Evolutionary conservation across 352 stramenopile genomes (phyloP).

Genomic region (Thalassiosira sp.): DNA sequence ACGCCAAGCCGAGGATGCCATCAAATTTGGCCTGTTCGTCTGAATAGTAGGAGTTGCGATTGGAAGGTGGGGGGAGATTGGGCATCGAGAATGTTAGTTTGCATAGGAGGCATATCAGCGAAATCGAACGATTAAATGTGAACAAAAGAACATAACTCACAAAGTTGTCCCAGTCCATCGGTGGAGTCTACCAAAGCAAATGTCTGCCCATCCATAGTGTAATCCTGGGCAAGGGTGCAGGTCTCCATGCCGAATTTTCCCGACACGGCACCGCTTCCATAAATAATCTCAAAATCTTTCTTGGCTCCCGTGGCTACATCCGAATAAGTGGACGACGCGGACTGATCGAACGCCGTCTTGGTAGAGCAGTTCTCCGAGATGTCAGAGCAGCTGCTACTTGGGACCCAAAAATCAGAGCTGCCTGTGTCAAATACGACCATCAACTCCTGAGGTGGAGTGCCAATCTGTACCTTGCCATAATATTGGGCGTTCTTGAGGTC

Average conservation of each 20-base stretch:
- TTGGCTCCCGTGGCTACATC: conserved; percentile 87
- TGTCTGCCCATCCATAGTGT: conserved; percentile 87
- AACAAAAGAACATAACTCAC: conserved; percentile 82
- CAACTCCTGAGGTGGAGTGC: conserved; percentile 90
- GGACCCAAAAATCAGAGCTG: conserved; percentile 95
- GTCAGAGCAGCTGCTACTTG: conserved; percentile 81
- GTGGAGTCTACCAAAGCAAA: conserved; percentile 96
- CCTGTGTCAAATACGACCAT: conserved; percentile 97
- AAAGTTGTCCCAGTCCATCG: conserved; percentile 92
- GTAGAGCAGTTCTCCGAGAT: conserved; percentile 85
- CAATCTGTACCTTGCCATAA: conserved; percentile 89
- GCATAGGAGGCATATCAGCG: background rate
- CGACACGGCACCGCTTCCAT: conserved; percentile 86
- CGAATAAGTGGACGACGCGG: conserved; percentile 85
- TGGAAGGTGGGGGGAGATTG: too few relatives aligned
- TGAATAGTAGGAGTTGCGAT: too few relatives aligned
- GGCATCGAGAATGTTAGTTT: too few relatives aligned
- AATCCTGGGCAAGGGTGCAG: conserved; percentile 84
- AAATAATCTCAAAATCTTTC: conserved; percentile 90
- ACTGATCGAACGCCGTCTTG: conserved; percentile 80
- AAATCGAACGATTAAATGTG: conserved; percentile 62
- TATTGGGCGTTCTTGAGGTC: conserved; percentile 90
- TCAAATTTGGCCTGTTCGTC: conserved; percentile 91
- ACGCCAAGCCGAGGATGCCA: conserved; percentile 96
- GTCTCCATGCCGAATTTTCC: conserved; percentile 85